A percentile compares a stretch with the other conserved stretches of the same genome.
Conservation (phyloP, 768 basidiomycete species). For the Pleurotus platypus region DNA sequence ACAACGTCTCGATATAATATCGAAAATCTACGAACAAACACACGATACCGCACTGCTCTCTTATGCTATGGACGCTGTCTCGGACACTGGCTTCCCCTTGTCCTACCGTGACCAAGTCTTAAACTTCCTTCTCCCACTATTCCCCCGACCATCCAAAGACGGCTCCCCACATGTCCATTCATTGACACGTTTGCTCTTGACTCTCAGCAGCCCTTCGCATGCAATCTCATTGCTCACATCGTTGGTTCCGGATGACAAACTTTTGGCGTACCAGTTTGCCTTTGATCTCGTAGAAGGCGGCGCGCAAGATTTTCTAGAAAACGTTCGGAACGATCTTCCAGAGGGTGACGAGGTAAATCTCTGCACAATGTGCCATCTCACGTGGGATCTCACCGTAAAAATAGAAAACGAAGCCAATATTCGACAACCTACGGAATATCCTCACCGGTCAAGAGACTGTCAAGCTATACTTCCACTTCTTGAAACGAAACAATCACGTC, state of each 20-base stretch:
- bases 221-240: slow-evolving; percentile 72
- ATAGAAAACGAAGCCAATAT: slow-evolving; percentile 58
- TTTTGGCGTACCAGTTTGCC: slow-evolving; percentile 91
- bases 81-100: slow-evolving; percentile 86
- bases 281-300: slow-evolving; percentile 96
- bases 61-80: slow-evolving; percentile 90
- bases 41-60: slow-evolving; percentile 77
- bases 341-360: slow-evolving; percentile 57
- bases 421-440: slow-evolving; percentile 77
- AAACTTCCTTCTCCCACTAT: slow-evolving; percentile 78
- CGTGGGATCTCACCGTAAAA: slow-evolving; percentile 4
- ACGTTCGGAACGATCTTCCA: slow-evolving; percentile 64
- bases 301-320: slow-evolving; percentile 87
- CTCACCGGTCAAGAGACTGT: slow-evolving; percentile 90
- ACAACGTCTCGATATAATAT: slow-evolving; percentile 81
- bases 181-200: slow-evolving; percentile 85
- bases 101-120: slow-evolving; percentile 82
- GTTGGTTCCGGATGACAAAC: slow-evolving; percentile 64
- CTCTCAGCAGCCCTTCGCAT: slow-evolving; percentile 77
- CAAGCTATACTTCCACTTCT: slow-evolving; percentile 91
- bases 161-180: slow-evolving; percentile 76
- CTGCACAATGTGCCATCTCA: slow-evolving; percentile 3
- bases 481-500: slow-evolving; percentile 90
- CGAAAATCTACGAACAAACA: slow-evolving; percentile 68
- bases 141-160: slow-evolving; percentile 70